Evolutionary conservation across 305 asterid species (phyloP).

Genomic region (Striga hermonthica): DNA sequence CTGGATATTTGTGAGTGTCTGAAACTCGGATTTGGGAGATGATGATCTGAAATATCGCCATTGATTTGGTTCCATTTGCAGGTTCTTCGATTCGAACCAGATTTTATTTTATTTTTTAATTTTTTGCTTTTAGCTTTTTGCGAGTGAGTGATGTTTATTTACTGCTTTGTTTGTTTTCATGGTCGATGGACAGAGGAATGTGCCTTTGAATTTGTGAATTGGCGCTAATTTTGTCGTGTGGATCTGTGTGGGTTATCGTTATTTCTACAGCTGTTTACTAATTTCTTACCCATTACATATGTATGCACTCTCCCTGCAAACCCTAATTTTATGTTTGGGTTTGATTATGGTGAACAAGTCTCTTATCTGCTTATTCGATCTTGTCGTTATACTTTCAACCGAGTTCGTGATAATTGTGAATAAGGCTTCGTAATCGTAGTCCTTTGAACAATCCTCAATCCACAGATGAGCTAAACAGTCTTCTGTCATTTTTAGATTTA

Average conservation of each 20-base stretch:
- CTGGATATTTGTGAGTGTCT: slow-evolving; percentile 27
- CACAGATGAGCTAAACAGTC: too few relatives aligned
- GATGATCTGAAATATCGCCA: slow-evolving; percentile 24
- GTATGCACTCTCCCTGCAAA: slow-evolving; percentile 41
- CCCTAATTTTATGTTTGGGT: slow-evolving; percentile 44
- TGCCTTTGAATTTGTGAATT: slow-evolving; percentile 18
- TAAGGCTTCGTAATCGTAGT: slow-evolving; percentile 4
- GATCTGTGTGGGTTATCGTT: slow-evolving; percentile 27
- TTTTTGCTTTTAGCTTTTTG: not conserved
- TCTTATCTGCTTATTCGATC: slow-evolving; percentile 27
- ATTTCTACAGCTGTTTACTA: slow-evolving; percentile 17
- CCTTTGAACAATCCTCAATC: too few relatives aligned
- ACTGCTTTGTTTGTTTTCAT: slow-evolving; percentile 5
- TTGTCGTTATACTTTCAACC: not conserved
- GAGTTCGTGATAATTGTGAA: not conserved
- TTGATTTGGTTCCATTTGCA: slow-evolving; percentile 27
- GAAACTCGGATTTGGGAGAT: slow-evolving; percentile 15
- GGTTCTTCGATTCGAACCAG: slow-evolving; percentile 29
- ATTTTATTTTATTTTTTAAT: not conserved
- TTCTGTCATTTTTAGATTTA: too few relatives aligned
- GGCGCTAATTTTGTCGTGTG: slow-evolving; percentile 17
- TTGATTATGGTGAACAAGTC: slow-evolving; percentile 34
- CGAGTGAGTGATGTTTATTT: not conserved
- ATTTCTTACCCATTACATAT: slow-evolving; percentile 24
- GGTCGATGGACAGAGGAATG: not conserved